Evolutionary conservation across 1,139 yeast species (phyloP).

Genomic region (Kodamaea derodonti): DNA sequence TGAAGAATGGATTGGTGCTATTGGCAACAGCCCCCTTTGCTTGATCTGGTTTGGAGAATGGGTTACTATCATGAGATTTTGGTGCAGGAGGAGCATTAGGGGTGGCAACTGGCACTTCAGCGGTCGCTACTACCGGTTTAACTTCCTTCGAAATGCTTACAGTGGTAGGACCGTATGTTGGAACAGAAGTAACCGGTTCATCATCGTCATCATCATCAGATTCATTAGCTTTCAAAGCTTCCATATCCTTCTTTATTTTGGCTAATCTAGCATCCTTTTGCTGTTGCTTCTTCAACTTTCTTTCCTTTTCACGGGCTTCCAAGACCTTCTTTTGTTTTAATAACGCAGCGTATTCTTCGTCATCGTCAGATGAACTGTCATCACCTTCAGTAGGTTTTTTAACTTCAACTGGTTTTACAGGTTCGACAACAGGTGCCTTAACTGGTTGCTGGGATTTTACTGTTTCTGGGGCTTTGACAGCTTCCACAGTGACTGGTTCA

Average conservation of each 20-base stretch:
- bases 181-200: constrained; percentile 24
- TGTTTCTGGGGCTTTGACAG: too few relatives aligned
- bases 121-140: constrained; percentile 1
- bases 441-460: neutral
- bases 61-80: constrained; percentile 31
- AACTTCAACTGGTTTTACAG: constrained; percentile 2
- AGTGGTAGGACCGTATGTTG: constrained; percentile 26
- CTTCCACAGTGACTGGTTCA: constrained; percentile 7
- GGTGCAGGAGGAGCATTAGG: neutral
- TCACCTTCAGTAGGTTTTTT: constrained; percentile 4
- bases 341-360: constrained; percentile 45
- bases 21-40: constrained; percentile 12
- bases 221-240: constrained; percentile 43
- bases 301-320: constrained; percentile 46
- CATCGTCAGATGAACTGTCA: constrained; percentile 33
- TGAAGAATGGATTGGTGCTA: constrained; percentile 48
- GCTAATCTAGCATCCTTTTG: constrained; percentile 61
- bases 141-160: constrained; percentile 2
- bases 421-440: neutral
- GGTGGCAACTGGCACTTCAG: constrained; percentile 8
- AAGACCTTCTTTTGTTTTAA: constrained; percentile 45
- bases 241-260: constrained; percentile 60
- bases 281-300: constrained; percentile 44
- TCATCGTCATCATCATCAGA: constrained; percentile 31
- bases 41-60: constrained; percentile 28